Evolutionary conservation across 768 basidiomycete genomes (phyloP), one percentile per base, ranked within the genome.

Genomic region (Mycena albidolilacea): DNA sequence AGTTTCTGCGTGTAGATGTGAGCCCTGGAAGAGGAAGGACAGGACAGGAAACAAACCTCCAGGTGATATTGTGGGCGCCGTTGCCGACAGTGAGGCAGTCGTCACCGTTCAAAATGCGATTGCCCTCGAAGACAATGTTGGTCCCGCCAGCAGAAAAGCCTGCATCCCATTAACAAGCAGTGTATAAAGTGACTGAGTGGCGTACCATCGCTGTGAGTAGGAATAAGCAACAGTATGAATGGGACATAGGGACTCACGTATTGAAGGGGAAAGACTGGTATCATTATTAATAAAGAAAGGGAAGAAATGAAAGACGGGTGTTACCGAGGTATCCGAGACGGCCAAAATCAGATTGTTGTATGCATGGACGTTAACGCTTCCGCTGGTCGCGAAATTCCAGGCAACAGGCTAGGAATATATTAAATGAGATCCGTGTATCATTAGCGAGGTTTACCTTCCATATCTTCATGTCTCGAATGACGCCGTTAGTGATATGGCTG

Each of bases 41-140:
- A 1, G 11, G 3, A 12, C 30, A n/a, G 39, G 14, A 59, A 12
- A 70, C 77, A 17, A 35, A 85, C 85, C 84, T 80, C 81, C 87
- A 90, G 68, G 84, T 82, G 54, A 91, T 88, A 69, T 90, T 88
- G 71, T 85, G 87, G 3, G 89, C 87, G 17, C 89, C 89, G 75
- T 80, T 90, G 0, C 87, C 86, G 54, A 91, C 88, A 4, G 90
- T 88, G 23, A 91, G 76, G 62, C 90, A 92, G 77, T 92, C 90
- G 67, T 91, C 90, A 5, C 90, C 90, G 66, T 91, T 91, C 61
- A 85, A 82, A 50, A 92, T 81, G 71, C 86, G 78, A 67, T 91
- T 91, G 76, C 88, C 82, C 76, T 91, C 90, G 72, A 91, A 90
- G 1, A 91, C 80, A 74, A 91, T 78, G 76, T 91, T 85, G 5